These are phyloP conservation scores for Boletus pseudopeckii DNA, from an alignment of 768 basidiomycete genomes.

Conservation along the genomic window DNA sequence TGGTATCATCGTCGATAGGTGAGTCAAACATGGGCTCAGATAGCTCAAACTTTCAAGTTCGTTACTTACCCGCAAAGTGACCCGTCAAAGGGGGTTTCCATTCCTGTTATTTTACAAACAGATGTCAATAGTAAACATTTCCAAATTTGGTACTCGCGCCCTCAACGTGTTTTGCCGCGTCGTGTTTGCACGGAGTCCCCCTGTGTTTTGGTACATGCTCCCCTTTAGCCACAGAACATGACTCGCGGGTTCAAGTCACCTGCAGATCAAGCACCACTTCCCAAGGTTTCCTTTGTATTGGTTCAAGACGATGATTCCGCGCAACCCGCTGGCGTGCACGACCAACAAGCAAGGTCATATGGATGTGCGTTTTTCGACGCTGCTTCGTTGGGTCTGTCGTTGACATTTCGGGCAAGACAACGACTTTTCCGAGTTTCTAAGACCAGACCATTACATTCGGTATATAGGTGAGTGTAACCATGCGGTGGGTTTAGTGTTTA, in stretches of 20 bases:
- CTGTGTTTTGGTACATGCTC: conserved; percentile 13
- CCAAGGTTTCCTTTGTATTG: conserved; percentile 65
- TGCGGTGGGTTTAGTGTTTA: neutral
- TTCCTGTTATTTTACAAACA: conserved; percentile 11
- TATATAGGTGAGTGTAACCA: conserved; percentile 65
- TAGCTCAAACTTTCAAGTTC: too few relatives aligned
- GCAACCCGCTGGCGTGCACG: conserved; percentile 60
- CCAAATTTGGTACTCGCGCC: conserved; percentile 19
- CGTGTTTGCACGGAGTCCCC: conserved; percentile 10
- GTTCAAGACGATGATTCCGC: conserved; percentile 62
- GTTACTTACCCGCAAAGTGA: too few relatives aligned
- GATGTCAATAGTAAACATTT: conserved; percentile 9
- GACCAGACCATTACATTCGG: conserved; percentile 86
- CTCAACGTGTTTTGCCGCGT: conserved; percentile 4
- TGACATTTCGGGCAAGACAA: conserved; percentile 43
- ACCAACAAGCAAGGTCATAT: conserved; percentile 60
- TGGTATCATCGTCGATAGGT: neutral
- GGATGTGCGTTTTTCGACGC: conserved; percentile 56
- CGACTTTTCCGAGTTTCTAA: conserved; percentile 66
- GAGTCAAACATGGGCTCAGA: neutral
- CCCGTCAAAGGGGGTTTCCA: conserved; percentile 8
- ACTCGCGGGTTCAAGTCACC: conserved; percentile 38
- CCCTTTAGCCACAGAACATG: conserved; percentile 25
- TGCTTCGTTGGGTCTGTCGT: neutral
- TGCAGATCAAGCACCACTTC: conserved; percentile 41